Evolutionary conservation across 176 grass and related monocot genomes (phyloP), one percentile per base, ranked within the genome.

Genomic region (Aegilops bicornis): DNA sequence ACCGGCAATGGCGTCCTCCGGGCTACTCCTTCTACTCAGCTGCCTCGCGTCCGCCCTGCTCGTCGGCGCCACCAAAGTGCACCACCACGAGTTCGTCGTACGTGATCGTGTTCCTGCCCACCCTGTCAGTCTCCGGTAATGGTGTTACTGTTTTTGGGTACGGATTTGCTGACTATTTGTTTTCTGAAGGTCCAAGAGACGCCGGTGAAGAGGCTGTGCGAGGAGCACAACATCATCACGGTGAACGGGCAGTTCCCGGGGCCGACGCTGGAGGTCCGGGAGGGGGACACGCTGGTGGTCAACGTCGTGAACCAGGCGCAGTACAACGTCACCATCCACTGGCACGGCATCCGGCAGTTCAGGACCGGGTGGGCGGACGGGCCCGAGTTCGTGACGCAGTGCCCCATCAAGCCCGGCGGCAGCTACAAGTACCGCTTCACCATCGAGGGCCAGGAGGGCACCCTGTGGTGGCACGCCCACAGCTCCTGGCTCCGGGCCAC

Each of bases 201-300:
- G 39, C 95, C 92, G 35, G 92, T 97, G 95, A 91, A 92, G 92
- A 94, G 92, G 95, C 92, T 97, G 95, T 94, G 95, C 92, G 87
- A 83, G 4, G 85, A 82, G 27, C 92, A 91, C 40, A 91, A 91
- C 73, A 88, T 94, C 58, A 92, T 97, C 83, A 92, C 92, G 10
- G 95, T 94, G 82, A 97, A 97, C 78, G 95, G 90, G 68, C 95
- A 94, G 82, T 91, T 73, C 39, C 95, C 95, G 0, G 95, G 95
- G 36, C 95, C 95, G 77, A 97, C 90, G 54, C 76, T 97, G 39
- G 92, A 97, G 92, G 95, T 89, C 8, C 78, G 81, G 65, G 88
- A 97, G n/a, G 95, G 95, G n/a, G 95, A 97, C 66, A 97, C 92
- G 8, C 88, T 94, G 5, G 86, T 87, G 16, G 23, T 97, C 77